A percentile compares a stretch with the other conserved stretches of the same genome.
Conservation (phyloP, 2,329 filamentous ascomycete species). For the Ophiostoma ulmi region DNA sequence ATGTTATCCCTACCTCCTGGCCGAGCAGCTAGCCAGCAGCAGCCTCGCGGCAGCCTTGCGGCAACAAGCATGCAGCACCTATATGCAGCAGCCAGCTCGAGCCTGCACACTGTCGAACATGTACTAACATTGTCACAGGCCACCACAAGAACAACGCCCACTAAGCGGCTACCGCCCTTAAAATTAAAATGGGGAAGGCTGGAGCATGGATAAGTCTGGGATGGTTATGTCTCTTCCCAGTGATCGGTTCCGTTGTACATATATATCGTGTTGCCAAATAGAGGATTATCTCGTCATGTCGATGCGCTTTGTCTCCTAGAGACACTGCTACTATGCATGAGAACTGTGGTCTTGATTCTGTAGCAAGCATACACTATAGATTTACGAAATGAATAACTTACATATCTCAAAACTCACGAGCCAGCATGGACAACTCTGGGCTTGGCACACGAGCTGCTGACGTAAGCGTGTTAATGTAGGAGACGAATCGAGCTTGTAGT, state of each 20-base stretch:
- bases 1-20: slow-evolving; percentile 41
- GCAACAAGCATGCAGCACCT: background rate
- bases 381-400: slow-evolving; percentile 1
- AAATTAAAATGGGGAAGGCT: slow-evolving; percentile 13
- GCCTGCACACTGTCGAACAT: background rate
- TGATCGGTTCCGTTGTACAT: slow-evolving; percentile 30
- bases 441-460: background rate
- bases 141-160: slow-evolving; percentile 99
- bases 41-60: background rate
- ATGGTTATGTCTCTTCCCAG: slow-evolving; percentile 16
- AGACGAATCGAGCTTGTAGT: too few species aligned
- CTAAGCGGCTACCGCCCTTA: slow-evolving; percentile 47
- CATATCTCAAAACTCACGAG: background rate
- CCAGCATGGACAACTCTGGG: background rate
- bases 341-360: background rate
- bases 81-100: background rate
- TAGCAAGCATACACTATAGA: background rate
- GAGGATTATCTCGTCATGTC: slow-evolving; percentile 33
- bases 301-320: background rate
- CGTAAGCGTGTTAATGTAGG: background rate
- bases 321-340: background rate
- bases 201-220: slow-evolving; percentile 18
- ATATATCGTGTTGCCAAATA: slow-evolving; percentile 41
- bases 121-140: slow-evolving; percentile 50
- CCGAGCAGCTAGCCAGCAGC: background rate